Percentiles rank a stretch among this genome's conserved stretches.
Evolutionary conservation across 2,329 filamentous ascomycete species (phyloP).

Genomic region (Clarireedia paspali): DNA sequence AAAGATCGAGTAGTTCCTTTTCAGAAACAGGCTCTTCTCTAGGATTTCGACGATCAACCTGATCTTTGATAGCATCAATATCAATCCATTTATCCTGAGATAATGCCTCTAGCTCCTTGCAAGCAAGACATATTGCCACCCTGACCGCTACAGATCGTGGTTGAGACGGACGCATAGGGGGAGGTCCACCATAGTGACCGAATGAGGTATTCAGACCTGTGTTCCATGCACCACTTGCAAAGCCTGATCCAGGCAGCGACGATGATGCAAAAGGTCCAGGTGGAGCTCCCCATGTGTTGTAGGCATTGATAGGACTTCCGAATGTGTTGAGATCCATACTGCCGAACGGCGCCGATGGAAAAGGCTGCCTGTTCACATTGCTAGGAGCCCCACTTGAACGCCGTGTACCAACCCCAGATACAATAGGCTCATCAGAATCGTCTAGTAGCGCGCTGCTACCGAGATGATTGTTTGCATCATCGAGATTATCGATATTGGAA

Average conservation of each 20-base stretch:
- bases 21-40: conserved; percentile 39
- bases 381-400: conserved; percentile 27
- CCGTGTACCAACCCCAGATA: conserved; percentile 29
- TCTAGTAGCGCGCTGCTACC: conserved; percentile 85
- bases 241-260: conserved; percentile 27
- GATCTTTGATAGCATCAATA: conserved; percentile 56
- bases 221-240: conserved; percentile 25
- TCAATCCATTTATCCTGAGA: conserved; percentile 60
- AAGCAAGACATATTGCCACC: conserved; percentile 69
- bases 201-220: conserved; percentile 36
- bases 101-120: conserved; percentile 49
- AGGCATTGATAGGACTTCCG: conserved; percentile 23
- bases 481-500: conserved; percentile 43
- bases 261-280: conserved; percentile 28
- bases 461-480: conserved; percentile 69
- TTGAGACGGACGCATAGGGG: conserved; percentile 38
- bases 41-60: conserved; percentile 49
- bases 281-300: conserved; percentile 29
- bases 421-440: conserved; percentile 55
- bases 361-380: conserved; percentile 22
- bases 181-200: conserved; percentile 35
- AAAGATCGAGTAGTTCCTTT: conserved; percentile 67
- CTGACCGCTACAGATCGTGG: conserved; percentile 64
- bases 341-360: conserved; percentile 25
- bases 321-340: conserved; percentile 25